phyloP scores from a whole-genome alignment of 768 basidiomycete genomes.

The Mrakia hoshinonis region DNA sequence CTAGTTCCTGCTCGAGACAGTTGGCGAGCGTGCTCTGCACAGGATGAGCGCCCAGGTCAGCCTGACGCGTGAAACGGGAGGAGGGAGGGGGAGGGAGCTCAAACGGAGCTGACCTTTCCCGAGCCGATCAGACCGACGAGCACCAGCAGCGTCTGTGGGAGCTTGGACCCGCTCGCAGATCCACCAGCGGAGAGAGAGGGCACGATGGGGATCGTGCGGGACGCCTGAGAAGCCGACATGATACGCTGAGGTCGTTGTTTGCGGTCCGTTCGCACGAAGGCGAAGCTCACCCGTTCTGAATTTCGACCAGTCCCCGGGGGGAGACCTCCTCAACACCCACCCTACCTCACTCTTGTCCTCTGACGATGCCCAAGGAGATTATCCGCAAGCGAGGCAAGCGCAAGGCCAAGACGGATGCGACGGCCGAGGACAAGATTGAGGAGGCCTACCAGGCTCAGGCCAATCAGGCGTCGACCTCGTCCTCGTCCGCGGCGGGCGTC shows the following conservation, averaged over 20 bases:
- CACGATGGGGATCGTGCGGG: neutral
- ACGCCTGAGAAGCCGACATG: too few species aligned
- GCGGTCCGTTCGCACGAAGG: too few species aligned
- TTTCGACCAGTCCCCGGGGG: too few species aligned
- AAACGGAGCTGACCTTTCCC: constrained; percentile 2
- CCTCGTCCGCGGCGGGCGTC: neutral
- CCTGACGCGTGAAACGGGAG: neutral
- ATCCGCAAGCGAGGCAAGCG: constrained; percentile 28
- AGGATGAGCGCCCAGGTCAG: neutral
- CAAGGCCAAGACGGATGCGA: constrained; percentile 21
- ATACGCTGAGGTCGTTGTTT: too few species aligned
- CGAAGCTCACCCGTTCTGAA: neutral
- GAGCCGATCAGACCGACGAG: constrained; percentile 20
- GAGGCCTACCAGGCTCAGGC: constrained; percentile 7
- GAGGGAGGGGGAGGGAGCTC: neutral
- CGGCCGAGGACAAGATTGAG: neutral
- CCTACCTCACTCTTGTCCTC: neutral
- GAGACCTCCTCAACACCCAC: neutral
- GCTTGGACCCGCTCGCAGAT: too few species aligned
- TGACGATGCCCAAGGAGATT: constrained; percentile 25
- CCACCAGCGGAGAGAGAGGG: neutral
- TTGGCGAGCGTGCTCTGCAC: constrained; percentile 16
- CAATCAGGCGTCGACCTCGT: neutral
- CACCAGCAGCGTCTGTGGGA: constrained; percentile 5
- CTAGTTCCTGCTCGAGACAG: constrained; percentile 11